A percentile compares a stretch with the other conserved stretches of the same genome.
Conservation (phyloP, 495 filamentous ascomycete species). For the Aspergillus hancockii region DNA sequence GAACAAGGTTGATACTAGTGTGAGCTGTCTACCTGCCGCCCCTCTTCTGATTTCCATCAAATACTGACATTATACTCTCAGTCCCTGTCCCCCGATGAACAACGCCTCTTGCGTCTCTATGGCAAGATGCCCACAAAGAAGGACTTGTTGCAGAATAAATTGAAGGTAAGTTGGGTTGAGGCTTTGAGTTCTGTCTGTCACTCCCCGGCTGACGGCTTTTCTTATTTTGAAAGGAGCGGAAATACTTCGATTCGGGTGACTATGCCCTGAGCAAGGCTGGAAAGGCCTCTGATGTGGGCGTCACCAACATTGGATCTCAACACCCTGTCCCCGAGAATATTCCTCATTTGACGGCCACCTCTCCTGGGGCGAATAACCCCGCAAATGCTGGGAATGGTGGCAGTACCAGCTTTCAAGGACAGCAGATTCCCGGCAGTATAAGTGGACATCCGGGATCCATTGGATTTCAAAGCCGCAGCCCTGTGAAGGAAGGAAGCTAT, state of each 20-base stretch:
- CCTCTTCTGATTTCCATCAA: constrained; percentile 13
- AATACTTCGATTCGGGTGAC: constrained; percentile 98
- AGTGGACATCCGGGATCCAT: constrained; percentile 48
- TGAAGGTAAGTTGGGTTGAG: constrained; percentile 57
- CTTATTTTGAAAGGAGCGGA: constrained; percentile 70
- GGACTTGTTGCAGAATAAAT: constrained; percentile 95
- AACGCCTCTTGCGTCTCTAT: constrained; percentile 92
- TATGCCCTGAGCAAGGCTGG: constrained; percentile 98
- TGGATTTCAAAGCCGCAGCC: constrained; percentile 66
- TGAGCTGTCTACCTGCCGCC: constrained; percentile 49
- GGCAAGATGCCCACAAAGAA: constrained; percentile 95
- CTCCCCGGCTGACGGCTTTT: constrained; percentile 9
- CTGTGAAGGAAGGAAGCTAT: constrained; percentile 84
- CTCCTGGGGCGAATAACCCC: constrained; percentile 56
- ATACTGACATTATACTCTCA: constrained; percentile 37
- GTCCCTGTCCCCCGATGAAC: constrained; percentile 88
- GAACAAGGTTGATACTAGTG: constrained; percentile 95
- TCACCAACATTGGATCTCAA: constrained; percentile 88
- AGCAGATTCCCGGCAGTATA: constrained; percentile 48
- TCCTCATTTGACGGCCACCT: constrained; percentile 82
- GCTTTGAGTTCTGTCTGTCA: not conserved
- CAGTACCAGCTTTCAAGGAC: constrained; percentile 43
- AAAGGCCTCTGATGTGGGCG: constrained; percentile 91
- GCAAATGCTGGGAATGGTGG: constrained; percentile 38
- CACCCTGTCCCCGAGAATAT: constrained; percentile 96